Evolutionary conservation across 1,139 yeast genomes (phyloP), one percentile per base, ranked within the genome.

Genomic region (Geotrichum macrosporum): DNA sequence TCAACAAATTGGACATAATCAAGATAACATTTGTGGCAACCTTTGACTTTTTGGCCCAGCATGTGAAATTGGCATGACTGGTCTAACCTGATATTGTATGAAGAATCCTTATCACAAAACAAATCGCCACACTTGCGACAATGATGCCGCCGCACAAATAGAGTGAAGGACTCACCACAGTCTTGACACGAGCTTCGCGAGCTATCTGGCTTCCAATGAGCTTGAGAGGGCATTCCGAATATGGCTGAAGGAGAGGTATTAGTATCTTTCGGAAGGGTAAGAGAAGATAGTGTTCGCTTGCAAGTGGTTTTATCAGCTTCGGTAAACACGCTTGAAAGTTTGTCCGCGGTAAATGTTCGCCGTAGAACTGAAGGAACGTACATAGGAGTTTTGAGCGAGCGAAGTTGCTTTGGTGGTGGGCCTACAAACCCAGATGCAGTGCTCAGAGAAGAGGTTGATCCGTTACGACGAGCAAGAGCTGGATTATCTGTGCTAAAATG

Each of bases 81-180:
- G 59, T 87, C 89, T 52, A 89, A 74, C 58, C 72, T 69, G 29
- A 77, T 60, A 45, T 68, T 60, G 57, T 71, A 73, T 16, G 68
- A 58, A 24, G 77, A 64, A 59, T 77, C 79, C 49, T 80, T 83
- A 44, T 81, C 81, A 66, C 97, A 89, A 61, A 83, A 89, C 12
- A 89, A 77, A 26, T 87, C 94, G 16, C 97, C 97, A 69, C 97
- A 89, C 60, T 85, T 82, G 44, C 97, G 76, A 63, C 97, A 89
- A 67, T 89, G 97, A 62, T 89, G 97, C 50, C 94, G 78, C 53
- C 97, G 76, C 57, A 88, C 95, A 64, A 86, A 77, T 34, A 66
- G 55, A 4, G 68, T 58, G 51, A 69, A 69, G 21, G 51, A 50
- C 29, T 52, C 52, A 30, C 49, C 69, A 66, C 96, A 88, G n/a